phyloP scores from a whole-genome alignment of 345 rosid species.

The Moringa oleifera region DNA sequence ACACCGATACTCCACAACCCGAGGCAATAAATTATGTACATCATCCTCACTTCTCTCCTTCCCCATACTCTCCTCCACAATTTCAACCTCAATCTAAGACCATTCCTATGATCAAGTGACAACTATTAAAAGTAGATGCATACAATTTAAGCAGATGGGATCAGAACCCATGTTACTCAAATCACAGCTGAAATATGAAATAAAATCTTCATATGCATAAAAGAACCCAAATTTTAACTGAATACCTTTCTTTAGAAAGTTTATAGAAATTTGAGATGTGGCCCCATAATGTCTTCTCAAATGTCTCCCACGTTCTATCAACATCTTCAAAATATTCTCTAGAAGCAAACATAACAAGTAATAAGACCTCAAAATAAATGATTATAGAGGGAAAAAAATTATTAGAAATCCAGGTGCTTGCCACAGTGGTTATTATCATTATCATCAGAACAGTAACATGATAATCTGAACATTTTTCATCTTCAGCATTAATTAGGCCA shows the following conservation, averaged over 20 bases:
- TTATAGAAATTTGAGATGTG: constrained; percentile 74
- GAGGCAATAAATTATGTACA: background rate
- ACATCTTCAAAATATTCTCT: constrained; percentile 99
- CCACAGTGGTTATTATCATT: too few relatives aligned
- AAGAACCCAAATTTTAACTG: constrained; percentile 6
- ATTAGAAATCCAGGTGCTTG: too few relatives aligned
- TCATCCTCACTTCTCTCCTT: background rate
- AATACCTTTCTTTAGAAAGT: constrained; percentile 96
- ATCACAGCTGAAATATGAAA: background rate
- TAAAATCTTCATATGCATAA: constrained; percentile 3
- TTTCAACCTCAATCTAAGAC: background rate
- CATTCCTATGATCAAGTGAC: background rate
- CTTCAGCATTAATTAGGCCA: too few relatives aligned
- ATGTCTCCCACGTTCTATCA: constrained; percentile 94
- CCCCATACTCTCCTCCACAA: background rate
- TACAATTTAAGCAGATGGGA: background rate
- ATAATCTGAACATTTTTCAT: too few relatives aligned
- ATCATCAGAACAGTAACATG: too few relatives aligned
- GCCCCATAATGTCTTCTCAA: constrained; percentile 94
- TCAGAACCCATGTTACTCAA: too few relatives aligned
- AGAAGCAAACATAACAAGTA: constrained; percentile 18
- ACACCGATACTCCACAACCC: background rate
- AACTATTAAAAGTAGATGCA: background rate
- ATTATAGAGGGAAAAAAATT: background rate
- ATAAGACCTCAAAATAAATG: background rate